Evolutionary conservation across 139 green algal species (phyloP).

Genomic region (Coelastrella sp.): DNA sequence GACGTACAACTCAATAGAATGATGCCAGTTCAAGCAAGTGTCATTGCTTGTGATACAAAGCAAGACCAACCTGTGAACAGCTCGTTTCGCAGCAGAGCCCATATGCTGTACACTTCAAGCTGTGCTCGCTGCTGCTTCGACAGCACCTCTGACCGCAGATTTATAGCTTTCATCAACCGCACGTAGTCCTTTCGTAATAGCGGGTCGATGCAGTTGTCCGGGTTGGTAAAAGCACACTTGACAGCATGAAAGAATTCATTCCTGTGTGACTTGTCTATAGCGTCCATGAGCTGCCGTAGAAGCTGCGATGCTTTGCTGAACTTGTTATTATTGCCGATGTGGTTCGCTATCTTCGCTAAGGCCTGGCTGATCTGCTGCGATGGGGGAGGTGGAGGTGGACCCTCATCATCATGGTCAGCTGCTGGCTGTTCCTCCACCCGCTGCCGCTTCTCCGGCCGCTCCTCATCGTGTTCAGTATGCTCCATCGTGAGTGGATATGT

Average conservation of each 20-base stretch:
- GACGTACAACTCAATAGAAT: too few species aligned
- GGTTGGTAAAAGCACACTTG: slow-evolving; percentile 20
- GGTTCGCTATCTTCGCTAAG: slow-evolving; percentile 65
- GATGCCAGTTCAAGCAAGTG: too few species aligned
- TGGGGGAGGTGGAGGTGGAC: neutral
- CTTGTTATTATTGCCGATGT: slow-evolving; percentile 76
- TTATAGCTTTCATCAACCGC: slow-evolving; percentile 20
- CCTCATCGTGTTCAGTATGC: neutral
- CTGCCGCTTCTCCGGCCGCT: slow-evolving; percentile 27
- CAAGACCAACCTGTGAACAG: slow-evolving; percentile 68
- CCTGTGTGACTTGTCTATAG: slow-evolving; percentile 28
- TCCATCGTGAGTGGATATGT: too few species aligned
- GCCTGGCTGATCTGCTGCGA: slow-evolving; percentile 63
- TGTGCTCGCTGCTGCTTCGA: slow-evolving; percentile 54
- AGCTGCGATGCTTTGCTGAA: slow-evolving; percentile 80
- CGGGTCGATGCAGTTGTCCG: slow-evolving; percentile 31
- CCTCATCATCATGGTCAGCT: neutral
- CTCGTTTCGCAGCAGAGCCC: slow-evolving; percentile 65
- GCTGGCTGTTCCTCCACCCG: neutral
- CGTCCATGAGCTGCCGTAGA: slow-evolving; percentile 78
- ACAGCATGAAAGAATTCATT: slow-evolving; percentile 31
- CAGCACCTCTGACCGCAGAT: slow-evolving; percentile 53
- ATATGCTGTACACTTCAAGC: slow-evolving; percentile 74
- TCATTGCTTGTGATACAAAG: neutral
- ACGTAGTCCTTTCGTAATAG: slow-evolving; percentile 47